Percentiles rank a stretch among this genome's conserved stretches.
These are phyloP conservation scores for Talaromyces sp. DNA, from an alignment of 2,329 filamentous ascomycete species.

Conservation along the genomic window DNA sequence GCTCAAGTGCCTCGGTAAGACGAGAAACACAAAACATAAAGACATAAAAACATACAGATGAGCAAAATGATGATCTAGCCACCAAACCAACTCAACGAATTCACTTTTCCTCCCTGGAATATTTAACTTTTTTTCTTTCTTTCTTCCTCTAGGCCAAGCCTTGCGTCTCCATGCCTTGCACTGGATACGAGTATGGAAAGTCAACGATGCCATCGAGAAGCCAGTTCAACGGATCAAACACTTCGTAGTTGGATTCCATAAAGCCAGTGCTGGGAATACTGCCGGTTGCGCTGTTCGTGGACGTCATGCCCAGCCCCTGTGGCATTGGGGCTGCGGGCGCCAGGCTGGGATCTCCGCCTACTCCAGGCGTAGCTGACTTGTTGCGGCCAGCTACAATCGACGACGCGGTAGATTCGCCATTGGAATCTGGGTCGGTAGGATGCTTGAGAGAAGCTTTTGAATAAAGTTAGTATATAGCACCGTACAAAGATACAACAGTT, in stretches of 20 bases:
- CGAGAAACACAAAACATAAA: background rate
- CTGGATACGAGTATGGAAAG: conserved; percentile 65
- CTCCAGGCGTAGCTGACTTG: conserved; percentile 30
- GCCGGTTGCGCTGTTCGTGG: conserved; percentile 18
- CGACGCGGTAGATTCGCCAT: conserved; percentile 65
- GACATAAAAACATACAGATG: background rate
- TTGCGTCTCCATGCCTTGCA: conserved; percentile 42
- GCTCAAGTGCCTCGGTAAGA: background rate
- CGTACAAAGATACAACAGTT: conserved; percentile 14
- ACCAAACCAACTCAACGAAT: background rate
- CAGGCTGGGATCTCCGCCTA: conserved; percentile 40
- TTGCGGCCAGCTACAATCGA: conserved; percentile 37
- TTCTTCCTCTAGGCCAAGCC: conserved; percentile 25
- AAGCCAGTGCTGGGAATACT: conserved; percentile 45
- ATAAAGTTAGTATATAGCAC: background rate
- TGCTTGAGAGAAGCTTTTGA: conserved; percentile 65
- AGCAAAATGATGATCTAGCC: background rate
- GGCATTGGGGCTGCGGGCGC: conserved; percentile 32
- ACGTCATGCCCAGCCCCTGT: conserved; percentile 24
- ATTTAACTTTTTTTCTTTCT: background rate
- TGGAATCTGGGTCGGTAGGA: conserved; percentile 77
- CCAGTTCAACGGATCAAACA: conserved; percentile 91
- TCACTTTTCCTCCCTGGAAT: background rate
- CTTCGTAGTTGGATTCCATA: conserved; percentile 69
- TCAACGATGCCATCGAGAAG: conserved; percentile 82